Percentiles rank a stretch among this genome's conserved stretches.
These are phyloP conservation scores for Floccularia luteovirens DNA, from an alignment of 768 basidiomycete species.

Conservation along the genomic window DNA sequence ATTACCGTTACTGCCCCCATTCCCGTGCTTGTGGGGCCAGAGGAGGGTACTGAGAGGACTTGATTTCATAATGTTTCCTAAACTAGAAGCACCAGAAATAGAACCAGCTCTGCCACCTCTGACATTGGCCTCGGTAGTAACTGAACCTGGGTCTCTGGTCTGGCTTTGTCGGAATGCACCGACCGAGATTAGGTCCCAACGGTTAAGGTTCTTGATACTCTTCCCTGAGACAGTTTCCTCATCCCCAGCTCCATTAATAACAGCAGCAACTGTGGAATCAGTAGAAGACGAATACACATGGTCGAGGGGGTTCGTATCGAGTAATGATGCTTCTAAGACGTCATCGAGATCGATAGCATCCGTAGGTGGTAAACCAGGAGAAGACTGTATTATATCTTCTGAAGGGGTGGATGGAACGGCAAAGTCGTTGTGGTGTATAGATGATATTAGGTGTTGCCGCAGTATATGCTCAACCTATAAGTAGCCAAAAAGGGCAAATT, in stretches of 20 bases:
- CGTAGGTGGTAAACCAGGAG: slow-evolving; percentile 28
- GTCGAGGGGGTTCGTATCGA: slow-evolving; percentile 42
- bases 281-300: not conserved
- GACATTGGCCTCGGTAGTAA: no score
- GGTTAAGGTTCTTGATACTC: slow-evolving; percentile 41
- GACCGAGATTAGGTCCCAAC: slow-evolving; percentile 74
- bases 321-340: slow-evolving; percentile 67
- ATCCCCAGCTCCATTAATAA: slow-evolving; percentile 3
- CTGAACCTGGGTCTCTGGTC: slow-evolving; percentile 32
- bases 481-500: slow-evolving; percentile 7
- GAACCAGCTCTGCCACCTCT: slow-evolving; percentile 16
- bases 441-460: slow-evolving; percentile 22
- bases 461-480: slow-evolving; percentile 29
- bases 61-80: slow-evolving; percentile 42
- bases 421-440: slow-evolving; percentile 15
- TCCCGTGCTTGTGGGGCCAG: slow-evolving; percentile 41
- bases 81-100: slow-evolving; percentile 29
- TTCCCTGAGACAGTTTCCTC: slow-evolving; percentile 25
- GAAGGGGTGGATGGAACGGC: slow-evolving; percentile 11
- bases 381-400: slow-evolving; percentile 5
- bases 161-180: slow-evolving; percentile 66
- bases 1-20: no score
- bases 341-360: slow-evolving; percentile 65
- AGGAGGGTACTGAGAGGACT: slow-evolving; percentile 51
- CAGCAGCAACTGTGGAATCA: no score